Base-by-base conservation (phyloP, 768 basidiomycete genomes). In the Leccinum truebloodii region DNA sequence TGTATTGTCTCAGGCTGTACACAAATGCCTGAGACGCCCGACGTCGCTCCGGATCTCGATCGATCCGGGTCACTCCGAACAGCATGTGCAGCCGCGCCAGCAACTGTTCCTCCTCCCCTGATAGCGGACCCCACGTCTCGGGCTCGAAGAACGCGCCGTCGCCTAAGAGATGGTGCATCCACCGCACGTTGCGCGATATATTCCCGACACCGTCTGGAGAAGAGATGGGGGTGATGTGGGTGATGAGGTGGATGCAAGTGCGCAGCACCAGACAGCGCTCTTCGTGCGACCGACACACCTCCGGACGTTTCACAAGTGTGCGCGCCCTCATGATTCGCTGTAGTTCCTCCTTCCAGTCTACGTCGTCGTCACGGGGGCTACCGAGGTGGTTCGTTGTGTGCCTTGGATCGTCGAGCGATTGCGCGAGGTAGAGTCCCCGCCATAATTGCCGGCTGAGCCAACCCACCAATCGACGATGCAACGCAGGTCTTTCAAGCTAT, bases 361-460 rank as follows among this genome's bases (percentile, higher is more conserved):
- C 58, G 34, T 64, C 68, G 3, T 61, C 50, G 3, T 32, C 55
- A 6, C 67, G 71, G 64, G 20, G 61, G 28, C 20, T 49, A 20
- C 73, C 77, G 60, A 65, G 71, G 12, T 73, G 72, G 3, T 77
- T 78, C 6, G 82, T 65, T 51, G 85, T 81, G n/a, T 57, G 55
- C 9, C 85, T 75, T 1, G 85, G 88, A 65, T 91, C 87, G 60
- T 91, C 90, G 58, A 89, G 79, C 0, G 81, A 78, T 58, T 85
- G 81, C 1, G 73, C 65, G 48, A 92, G 84, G 71, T 90, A 92
- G 6, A 91, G 77, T 9, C 72, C 74, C 8, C 86, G 80, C 90
- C 90, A 92, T 39, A 89, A 73, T 30, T 62, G 70, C 6, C 60
- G 63, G 35, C 58, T 37, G 52, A 82, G 75, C 26, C 26, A 26